A percentile compares a stretch with the other conserved stretches of the same genome.
Evolutionary conservation across 768 basidiomycete genomes (phyloP).

Genomic region (Podaxis mareebaensis): DNA sequence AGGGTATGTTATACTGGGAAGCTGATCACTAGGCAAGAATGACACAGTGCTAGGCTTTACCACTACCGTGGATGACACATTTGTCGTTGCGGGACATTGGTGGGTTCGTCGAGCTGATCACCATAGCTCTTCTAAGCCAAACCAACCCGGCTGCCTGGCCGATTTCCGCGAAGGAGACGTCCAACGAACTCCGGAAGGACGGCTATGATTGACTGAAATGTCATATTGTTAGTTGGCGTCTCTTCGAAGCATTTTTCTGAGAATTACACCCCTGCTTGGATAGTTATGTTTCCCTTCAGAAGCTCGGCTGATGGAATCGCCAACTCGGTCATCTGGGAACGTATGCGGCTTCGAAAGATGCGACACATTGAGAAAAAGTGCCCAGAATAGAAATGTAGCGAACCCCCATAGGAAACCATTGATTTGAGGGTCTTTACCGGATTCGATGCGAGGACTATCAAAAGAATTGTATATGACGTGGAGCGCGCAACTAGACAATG

Average conservation of each 20-base stretch:
- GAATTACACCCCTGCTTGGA: background rate
- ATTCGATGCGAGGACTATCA: background rate
- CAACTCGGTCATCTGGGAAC: background rate
- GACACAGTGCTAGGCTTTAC: no score
- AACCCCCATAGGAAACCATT: background rate
- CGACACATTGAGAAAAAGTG: constrained; percentile 1
- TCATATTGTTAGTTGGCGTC: background rate
- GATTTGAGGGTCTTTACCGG: background rate
- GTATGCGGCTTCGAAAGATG: constrained; percentile 4
- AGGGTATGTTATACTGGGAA: background rate
- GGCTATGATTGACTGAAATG: background rate
- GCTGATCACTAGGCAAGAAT: background rate
- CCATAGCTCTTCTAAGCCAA: background rate
- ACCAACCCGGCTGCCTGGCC: background rate
- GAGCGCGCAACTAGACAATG: background rate
- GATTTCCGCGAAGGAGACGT: background rate
- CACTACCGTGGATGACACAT: no score
- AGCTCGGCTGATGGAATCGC: background rate
- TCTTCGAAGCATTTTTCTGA: background rate
- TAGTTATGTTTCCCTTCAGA: constrained; percentile 4
- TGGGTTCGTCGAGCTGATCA: background rate
- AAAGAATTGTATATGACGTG: background rate
- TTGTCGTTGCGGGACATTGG: background rate
- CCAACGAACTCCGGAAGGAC: background rate
- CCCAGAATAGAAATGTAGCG: background rate